Conservation (phyloP, 2,329 filamentous ascomycete species). For the Aureobasidium sp. region DNA sequence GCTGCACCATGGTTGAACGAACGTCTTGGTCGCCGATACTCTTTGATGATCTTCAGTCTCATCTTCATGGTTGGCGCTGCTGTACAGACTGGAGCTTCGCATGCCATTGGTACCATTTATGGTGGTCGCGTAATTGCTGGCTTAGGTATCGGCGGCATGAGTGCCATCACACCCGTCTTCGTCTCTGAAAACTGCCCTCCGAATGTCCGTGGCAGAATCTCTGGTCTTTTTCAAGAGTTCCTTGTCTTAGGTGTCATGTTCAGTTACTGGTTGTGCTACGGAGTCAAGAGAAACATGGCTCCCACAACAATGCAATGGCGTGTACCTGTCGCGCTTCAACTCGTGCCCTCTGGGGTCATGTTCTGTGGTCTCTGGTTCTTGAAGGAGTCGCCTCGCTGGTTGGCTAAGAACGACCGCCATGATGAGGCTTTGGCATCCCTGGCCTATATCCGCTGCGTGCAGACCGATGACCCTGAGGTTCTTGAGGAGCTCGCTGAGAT, state of each 20-base stretch:
- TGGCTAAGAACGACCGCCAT: constrained; percentile 58
- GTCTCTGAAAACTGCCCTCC: constrained; percentile 54
- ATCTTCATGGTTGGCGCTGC: constrained; percentile 56
- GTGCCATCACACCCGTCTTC: constrained; percentile 53
- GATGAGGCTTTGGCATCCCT: constrained; percentile 54
- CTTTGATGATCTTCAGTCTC: constrained; percentile 50
- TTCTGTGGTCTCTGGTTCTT: constrained; percentile 43
- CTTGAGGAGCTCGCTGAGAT: constrained; percentile 34
- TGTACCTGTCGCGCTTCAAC: constrained; percentile 57
- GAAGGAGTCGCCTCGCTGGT: constrained; percentile 55
- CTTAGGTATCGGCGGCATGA: constrained; percentile 45
- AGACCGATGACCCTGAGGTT: constrained; percentile 20
- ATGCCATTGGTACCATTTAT: constrained; percentile 57
- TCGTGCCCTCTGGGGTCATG: constrained; percentile 53
- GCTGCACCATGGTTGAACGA: constrained; percentile 50
- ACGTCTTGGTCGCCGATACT: constrained; percentile 47
- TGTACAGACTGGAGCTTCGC: constrained; percentile 55
- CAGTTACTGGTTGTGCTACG: constrained; percentile 35
- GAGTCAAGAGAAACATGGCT: constrained; percentile 15
- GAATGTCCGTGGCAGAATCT: constrained; percentile 51
- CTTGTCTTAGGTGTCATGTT: constrained; percentile 46
- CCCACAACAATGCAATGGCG: constrained; percentile 27
- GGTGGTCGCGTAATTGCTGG: constrained; percentile 55
- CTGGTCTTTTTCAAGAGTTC: constrained; percentile 54
- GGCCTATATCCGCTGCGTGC: constrained; percentile 46